Conservation (phyloP, 345 rosid species). For the Eucalyptus guilfoylei region DNA sequence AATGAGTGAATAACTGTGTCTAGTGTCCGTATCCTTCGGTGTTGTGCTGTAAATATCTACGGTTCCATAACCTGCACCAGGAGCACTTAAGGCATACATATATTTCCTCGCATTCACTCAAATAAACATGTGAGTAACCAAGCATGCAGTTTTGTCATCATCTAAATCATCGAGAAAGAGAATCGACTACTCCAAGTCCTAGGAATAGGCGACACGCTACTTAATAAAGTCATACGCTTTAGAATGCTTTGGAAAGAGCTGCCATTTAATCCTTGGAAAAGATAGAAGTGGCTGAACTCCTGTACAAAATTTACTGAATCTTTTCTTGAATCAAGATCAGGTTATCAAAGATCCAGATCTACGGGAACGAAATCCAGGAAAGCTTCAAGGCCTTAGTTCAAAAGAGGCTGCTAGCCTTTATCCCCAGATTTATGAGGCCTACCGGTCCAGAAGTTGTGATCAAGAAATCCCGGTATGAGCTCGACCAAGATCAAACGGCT, state of each 20-base stretch:
- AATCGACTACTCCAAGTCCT: not conserved
- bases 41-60: not conserved
- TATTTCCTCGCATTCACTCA: too few relatives aligned
- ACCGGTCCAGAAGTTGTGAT: not conserved
- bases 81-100: too few relatives aligned
- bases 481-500: too few relatives aligned
- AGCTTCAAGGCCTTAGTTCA: conserved; percentile 1
- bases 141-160: not conserved
- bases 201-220: not conserved
- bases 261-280: not conserved
- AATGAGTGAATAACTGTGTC: too few relatives aligned
- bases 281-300: not conserved
- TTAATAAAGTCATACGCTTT: not conserved
- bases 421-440: not conserved
- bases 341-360: conserved; percentile 1
- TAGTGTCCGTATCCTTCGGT: not conserved
- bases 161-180: not conserved
- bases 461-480: not conserved
- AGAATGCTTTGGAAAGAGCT: not conserved
- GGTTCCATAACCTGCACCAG: not conserved
- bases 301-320: not conserved
- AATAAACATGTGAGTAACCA: not conserved
- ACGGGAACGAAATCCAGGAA: conserved; percentile 3
- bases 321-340: not conserved
- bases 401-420: not conserved